These are phyloP conservation scores for Xylariomycetidae sp. DNA, from an alignment of 2,329 filamentous ascomycete species.

Conservation along the genomic window DNA sequence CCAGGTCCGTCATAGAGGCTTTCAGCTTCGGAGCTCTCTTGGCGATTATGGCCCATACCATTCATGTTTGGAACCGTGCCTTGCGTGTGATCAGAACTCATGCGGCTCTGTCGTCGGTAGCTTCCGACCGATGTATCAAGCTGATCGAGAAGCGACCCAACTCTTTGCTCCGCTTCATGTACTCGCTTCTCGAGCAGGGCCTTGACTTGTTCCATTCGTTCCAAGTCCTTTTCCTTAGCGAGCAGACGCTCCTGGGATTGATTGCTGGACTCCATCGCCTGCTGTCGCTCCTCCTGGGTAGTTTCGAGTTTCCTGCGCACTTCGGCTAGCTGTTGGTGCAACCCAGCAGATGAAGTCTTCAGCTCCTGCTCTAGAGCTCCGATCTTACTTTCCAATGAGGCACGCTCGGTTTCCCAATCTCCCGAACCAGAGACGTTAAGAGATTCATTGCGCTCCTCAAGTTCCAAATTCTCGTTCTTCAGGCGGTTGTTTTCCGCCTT, in stretches of 20 bases:
- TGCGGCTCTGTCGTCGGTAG: slow-evolving; percentile 75
- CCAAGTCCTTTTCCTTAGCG: slow-evolving; percentile 62
- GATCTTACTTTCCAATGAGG: slow-evolving; percentile 63
- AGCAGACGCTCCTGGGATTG: slow-evolving; percentile 58
- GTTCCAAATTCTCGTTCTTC: slow-evolving; percentile 72
- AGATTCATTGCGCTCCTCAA: slow-evolving; percentile 45
- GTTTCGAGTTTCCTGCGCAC: slow-evolving; percentile 66
- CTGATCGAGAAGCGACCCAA: slow-evolving; percentile 87
- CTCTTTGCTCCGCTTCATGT: slow-evolving; percentile 85
- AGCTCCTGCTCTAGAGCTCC: slow-evolving; percentile 66
- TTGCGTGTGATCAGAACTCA: slow-evolving; percentile 43
- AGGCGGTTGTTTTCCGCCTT: slow-evolving; percentile 81
- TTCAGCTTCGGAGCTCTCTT: slow-evolving; percentile 56
- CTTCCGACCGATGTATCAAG: slow-evolving; percentile 92
- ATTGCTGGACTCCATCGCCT: slow-evolving; percentile 43
- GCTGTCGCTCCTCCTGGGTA: slow-evolving; percentile 64
- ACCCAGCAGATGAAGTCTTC: slow-evolving; percentile 55
- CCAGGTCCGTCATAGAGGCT: slow-evolving; percentile 59
- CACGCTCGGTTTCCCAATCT: slow-evolving; percentile 73
- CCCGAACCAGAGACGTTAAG: slow-evolving; percentile 39
- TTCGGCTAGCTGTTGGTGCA: slow-evolving; percentile 67
- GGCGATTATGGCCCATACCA: slow-evolving; percentile 39
- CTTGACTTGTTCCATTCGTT: slow-evolving; percentile 81
- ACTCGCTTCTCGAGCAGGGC: slow-evolving; percentile 75
- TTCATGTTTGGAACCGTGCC: slow-evolving; percentile 30